These are phyloP conservation scores for Moringa oleifera DNA, from an alignment of 345 rosid species.

Conservation along the genomic window DNA sequence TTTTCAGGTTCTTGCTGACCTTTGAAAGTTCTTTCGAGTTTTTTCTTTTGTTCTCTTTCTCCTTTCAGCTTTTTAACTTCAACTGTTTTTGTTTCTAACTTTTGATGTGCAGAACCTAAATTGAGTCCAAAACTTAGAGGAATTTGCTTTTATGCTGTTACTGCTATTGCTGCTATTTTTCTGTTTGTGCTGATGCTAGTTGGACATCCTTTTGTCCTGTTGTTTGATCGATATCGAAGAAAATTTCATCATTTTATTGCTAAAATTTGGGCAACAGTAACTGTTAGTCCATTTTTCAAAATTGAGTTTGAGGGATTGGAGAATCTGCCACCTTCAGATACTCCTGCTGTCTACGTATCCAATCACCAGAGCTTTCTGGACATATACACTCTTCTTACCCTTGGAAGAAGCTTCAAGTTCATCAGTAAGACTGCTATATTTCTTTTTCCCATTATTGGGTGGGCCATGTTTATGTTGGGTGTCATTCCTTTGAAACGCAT, in stretches of 20 bases:
- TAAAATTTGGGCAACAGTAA: slow-evolving; percentile 63
- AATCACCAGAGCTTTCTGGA: slow-evolving; percentile 96
- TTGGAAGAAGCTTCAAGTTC: slow-evolving; percentile 82
- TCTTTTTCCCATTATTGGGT: slow-evolving; percentile 71
- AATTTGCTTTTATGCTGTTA: slow-evolving; percentile 59
- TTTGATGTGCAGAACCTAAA: slow-evolving; percentile 53
- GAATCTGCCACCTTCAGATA: slow-evolving; percentile 66
- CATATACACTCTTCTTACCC: slow-evolving; percentile 76
- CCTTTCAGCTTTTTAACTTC: slow-evolving; percentile 10
- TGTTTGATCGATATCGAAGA: slow-evolving; percentile 64
- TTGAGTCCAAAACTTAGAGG: slow-evolving; percentile 67
- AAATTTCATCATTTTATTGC: slow-evolving; percentile 68
- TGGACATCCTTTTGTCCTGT: slow-evolving; percentile 74
- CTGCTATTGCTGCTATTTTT: slow-evolving; percentile 53
- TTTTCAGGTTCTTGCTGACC: slow-evolving; percentile 49
- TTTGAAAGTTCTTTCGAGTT: slow-evolving; percentile 7
- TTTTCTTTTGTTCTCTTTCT: slow-evolving; percentile 2
- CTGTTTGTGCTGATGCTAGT: slow-evolving; percentile 59
- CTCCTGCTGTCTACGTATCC: slow-evolving; percentile 83
- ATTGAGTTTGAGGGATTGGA: slow-evolving; percentile 65
- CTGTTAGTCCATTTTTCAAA: slow-evolving; percentile 52
- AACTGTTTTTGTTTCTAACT: slow-evolving; percentile 11
- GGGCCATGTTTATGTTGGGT: slow-evolving; percentile 95
- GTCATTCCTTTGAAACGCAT: slow-evolving; percentile 78
- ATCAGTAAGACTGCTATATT: slow-evolving; percentile 85